These are phyloP conservation scores for Aureobasidium sp. DNA, from an alignment of 2,329 filamentous ascomycete genomes.

Conservation along the genomic window DNA sequence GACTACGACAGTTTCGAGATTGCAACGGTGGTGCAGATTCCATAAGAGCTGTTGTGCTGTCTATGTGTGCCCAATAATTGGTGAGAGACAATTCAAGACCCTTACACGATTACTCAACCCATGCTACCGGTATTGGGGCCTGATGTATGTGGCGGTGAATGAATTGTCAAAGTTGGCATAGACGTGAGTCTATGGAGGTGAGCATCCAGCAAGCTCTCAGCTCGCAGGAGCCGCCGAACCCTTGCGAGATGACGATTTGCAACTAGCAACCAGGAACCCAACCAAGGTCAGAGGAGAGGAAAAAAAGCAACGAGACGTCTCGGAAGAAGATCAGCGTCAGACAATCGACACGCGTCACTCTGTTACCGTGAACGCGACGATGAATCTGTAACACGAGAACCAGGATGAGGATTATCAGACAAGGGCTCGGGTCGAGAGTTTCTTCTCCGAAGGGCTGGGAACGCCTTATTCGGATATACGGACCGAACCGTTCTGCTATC, in stretches of 20 bases:
- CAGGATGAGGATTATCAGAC: neutral
- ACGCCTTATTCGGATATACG: neutral
- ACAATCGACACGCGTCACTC: neutral
- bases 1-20: slow-evolving; percentile 1
- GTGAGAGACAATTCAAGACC: neutral
- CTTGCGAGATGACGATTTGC: slow-evolving; percentile 7
- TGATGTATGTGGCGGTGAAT: neutral
- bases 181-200: neutral
- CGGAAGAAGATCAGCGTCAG: neutral
- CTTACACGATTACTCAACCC: neutral
- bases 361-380: neutral
- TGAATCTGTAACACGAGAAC: slow-evolving; percentile 5
- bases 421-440: neutral
- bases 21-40: slow-evolving; percentile 4
- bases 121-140: neutral
- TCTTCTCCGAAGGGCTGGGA: neutral
- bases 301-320: neutral
- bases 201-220: neutral
- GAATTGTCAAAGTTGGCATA: neutral
- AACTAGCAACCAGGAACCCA: neutral
- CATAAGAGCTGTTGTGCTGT: neutral
- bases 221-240: neutral
- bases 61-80: slow-evolving; percentile 1
- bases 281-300: neutral
- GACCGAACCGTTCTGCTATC: neutral